Percentiles rank a stretch among this genome's conserved stretches.
Conservation (phyloP, 257 asterid species). For the Lavandula angustifolia region DNA sequence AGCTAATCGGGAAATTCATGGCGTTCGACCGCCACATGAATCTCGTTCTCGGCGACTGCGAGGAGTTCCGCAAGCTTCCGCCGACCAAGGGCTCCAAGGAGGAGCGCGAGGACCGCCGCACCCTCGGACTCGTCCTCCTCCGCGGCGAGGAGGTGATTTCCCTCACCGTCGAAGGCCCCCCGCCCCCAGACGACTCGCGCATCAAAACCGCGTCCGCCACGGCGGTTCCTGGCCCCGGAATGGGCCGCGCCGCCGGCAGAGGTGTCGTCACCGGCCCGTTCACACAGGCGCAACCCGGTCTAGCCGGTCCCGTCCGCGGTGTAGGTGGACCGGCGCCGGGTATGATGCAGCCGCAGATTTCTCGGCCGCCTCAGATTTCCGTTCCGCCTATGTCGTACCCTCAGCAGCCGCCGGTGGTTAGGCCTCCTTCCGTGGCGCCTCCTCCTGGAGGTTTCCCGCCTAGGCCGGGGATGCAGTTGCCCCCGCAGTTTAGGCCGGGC, state of each 20-base stretch:
- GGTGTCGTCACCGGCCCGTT: conserved; percentile 71
- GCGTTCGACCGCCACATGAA: conserved; percentile 97
- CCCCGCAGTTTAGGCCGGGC: conserved; percentile 54
- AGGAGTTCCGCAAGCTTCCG: conserved; percentile 83
- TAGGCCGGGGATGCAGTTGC: conserved; percentile 62
- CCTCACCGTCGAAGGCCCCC: conserved; percentile 95
- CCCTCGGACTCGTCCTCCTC: conserved; percentile 89
- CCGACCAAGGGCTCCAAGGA: conserved; percentile 81
- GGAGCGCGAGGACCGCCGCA: conserved; percentile 89
- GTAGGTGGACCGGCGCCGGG: conserved; percentile 95
- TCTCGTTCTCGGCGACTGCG: conserved; percentile 92
- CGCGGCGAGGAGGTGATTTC: conserved; percentile 91
- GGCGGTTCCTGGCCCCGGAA: conserved; percentile 69
- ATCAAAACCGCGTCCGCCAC: conserved; percentile 57
- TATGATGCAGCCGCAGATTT: conserved; percentile 97
- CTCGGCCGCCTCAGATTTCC: conserved; percentile 74
- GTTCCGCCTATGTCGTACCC: conserved; percentile 73
- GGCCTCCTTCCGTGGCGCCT: conserved; percentile 63
- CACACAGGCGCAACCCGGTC: conserved; percentile 82
- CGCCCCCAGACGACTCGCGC: conserved; percentile 92
- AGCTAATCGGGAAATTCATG: conserved; percentile 88
- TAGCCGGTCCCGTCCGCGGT: conserved; percentile 86
- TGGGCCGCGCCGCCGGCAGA: conserved; percentile 90
- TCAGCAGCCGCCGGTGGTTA: conserved; percentile 52
- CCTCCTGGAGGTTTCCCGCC: conserved; percentile 48